Evolutionary conservation across 1,284 basidiomycete genomes (phyloP).

Genomic region (Ustilago curta): DNA sequence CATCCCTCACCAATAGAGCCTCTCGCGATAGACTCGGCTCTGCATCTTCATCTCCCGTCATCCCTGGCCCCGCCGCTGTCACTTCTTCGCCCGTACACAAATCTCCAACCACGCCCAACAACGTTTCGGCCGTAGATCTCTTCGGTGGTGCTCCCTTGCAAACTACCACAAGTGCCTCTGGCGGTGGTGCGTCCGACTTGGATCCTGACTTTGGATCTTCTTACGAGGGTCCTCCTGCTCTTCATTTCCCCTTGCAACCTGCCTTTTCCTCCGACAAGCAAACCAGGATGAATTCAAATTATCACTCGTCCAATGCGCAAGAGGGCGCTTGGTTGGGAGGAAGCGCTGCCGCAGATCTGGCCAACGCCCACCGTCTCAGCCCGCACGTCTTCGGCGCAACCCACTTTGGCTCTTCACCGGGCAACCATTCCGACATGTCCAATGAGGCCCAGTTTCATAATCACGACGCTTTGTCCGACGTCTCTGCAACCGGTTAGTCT

Average conservation of each 20-base stretch:
- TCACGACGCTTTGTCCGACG: conserved; percentile 36
- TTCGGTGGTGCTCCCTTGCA: conserved; percentile 36
- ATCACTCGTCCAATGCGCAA: conserved; percentile 29
- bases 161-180: conserved; percentile 30
- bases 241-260: conserved; percentile 5
- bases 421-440: conserved; percentile 47
- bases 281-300: conserved; percentile 32
- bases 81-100: conserved; percentile 2
- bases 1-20: conserved; percentile 24
- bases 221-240: conserved; percentile 33
- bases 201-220: conserved; percentile 40
- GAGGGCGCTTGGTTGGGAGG: conserved; percentile 40
- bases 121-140: conserved; percentile 20
- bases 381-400: conserved; percentile 13
- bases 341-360: conserved; percentile 17
- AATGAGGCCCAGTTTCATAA: conserved; percentile 51
- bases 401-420: conserved; percentile 46
- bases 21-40: conserved; percentile 23
- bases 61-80: conserved; percentile 11
- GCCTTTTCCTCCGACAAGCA: neutral
- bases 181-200: conserved; percentile 12
- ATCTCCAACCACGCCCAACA: conserved; percentile 5
- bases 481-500: conserved; percentile 30
- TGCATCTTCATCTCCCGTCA: conserved; percentile 12
- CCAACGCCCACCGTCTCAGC: conserved; percentile 15